Percentiles rank a stretch among this genome's conserved stretches.
Evolutionary conservation across 2,329 filamentous ascomycete species (phyloP).

Genomic region (Sarocladium strictum): DNA sequence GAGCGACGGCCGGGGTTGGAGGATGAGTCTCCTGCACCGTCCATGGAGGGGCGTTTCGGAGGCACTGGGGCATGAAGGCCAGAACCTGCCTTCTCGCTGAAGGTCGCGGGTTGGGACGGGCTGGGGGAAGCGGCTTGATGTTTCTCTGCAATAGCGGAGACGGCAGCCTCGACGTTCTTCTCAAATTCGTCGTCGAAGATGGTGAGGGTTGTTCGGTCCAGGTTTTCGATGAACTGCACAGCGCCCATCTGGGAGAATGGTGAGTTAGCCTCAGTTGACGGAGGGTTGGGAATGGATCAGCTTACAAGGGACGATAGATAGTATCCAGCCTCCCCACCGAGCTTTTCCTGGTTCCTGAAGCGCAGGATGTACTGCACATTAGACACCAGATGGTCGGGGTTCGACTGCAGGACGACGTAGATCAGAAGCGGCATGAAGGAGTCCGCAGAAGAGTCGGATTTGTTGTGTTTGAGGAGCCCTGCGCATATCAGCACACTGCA

Average conservation of each 20-base stretch:
- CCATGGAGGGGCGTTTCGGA: constrained; percentile 36
- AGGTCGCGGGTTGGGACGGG: constrained; percentile 37
- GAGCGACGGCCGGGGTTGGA: constrained; percentile 30
- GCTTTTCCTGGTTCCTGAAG: constrained; percentile 95
- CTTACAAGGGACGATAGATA: constrained; percentile 87
- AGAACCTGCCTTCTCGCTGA: constrained; percentile 38
- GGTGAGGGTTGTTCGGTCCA: constrained; percentile 89
- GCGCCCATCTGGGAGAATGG: constrained; percentile 66
- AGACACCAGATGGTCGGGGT: constrained; percentile 90
- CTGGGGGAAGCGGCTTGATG: constrained; percentile 46
- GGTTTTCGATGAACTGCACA: constrained; percentile 92
- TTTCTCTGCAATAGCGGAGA: constrained; percentile 90
- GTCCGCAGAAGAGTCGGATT: constrained; percentile 91
- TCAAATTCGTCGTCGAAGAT: constrained; percentile 96
- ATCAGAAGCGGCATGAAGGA: constrained; percentile 94
- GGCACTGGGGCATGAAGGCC: constrained; percentile 19
- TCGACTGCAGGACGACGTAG: constrained; percentile 89
- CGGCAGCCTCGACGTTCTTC: constrained; percentile 89
- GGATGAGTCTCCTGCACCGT: constrained; percentile 26
- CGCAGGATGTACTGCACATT: constrained; percentile 98
- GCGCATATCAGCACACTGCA: background rate
- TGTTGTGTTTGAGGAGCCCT: constrained; percentile 85
- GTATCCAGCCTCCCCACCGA: constrained; percentile 95
- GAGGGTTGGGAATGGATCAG: constrained; percentile 8
- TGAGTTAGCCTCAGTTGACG: background rate